Evolutionary conservation across 768 basidiomycete species (phyloP).

Genomic region (Hysterangium stoloniferum): DNA sequence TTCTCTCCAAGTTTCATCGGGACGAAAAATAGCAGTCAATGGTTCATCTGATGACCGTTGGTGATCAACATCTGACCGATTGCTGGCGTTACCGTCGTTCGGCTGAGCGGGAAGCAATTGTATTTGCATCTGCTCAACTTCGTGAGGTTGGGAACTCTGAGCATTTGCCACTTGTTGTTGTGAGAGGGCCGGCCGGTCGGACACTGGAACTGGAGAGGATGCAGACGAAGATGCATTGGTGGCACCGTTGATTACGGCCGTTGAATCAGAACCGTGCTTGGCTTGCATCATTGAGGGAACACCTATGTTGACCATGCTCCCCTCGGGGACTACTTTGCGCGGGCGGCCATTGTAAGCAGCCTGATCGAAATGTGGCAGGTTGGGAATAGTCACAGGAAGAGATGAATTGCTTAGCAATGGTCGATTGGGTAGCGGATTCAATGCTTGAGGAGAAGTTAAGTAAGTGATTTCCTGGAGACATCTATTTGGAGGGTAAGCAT

Average conservation of each 20-base stretch:
- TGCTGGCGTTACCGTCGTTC: slow-evolving; percentile 40
- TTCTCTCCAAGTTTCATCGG: slow-evolving; percentile 85
- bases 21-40: slow-evolving; percentile 78
- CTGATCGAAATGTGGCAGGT: slow-evolving; percentile 66
- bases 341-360: slow-evolving; percentile 73
- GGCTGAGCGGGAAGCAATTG: slow-evolving; percentile 20
- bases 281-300: slow-evolving; percentile 5
- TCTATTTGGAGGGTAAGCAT: slow-evolving; percentile 39
- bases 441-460: slow-evolving; percentile 91
- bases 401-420: slow-evolving; percentile 62
- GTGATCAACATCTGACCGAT: slow-evolving; percentile 15
- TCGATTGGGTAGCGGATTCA: slow-evolving; percentile 92
- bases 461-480: slow-evolving; percentile 98
- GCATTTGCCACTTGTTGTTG: slow-evolving; percentile 19
- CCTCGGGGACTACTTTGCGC: slow-evolving; percentile 71
- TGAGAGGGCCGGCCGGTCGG: slow-evolving; percentile 17
- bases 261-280: slow-evolving; percentile 33
- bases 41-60: slow-evolving; percentile 15
- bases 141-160: slow-evolving; percentile 14
- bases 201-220: slow-evolving; percentile 34
- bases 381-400: slow-evolving; percentile 58
- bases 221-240: slow-evolving; percentile 43
- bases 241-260: slow-evolving; percentile 40
- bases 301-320: slow-evolving; percentile 22
- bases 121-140: slow-evolving; percentile 22